Percentiles rank a stretch among this genome's conserved stretches.
Conservation (phyloP, 2,329 filamentous ascomycete genomes). For the Paecilomyces dactylethromorphus region DNA sequence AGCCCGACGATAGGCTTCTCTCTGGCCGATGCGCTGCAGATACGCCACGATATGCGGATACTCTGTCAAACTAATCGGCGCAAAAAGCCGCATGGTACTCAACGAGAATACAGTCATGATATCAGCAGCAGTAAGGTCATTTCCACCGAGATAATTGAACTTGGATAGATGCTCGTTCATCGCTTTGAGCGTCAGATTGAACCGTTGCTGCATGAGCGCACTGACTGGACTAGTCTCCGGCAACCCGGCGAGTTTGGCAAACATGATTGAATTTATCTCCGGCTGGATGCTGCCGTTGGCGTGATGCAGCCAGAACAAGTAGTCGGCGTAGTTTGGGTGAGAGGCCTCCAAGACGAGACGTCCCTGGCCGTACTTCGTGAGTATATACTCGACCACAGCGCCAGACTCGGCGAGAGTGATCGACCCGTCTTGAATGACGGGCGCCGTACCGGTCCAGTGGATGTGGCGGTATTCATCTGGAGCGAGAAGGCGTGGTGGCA, state of each 20-base stretch:
- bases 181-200: slow-evolving; percentile 34
- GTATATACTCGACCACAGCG: slow-evolving; percentile 58
- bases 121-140: slow-evolving; percentile 59
- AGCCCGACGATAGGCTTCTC: slow-evolving; percentile 43
- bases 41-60: slow-evolving; percentile 43
- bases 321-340: slow-evolving; percentile 50
- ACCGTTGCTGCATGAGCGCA: slow-evolving; percentile 24
- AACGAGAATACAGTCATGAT: slow-evolving; percentile 57
- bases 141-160: slow-evolving; percentile 53
- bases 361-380: slow-evolving; percentile 46
- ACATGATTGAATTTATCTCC: slow-evolving; percentile 32
- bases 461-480: slow-evolving; percentile 36
- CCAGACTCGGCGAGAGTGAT: slow-evolving; percentile 53
- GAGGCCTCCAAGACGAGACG: slow-evolving; percentile 41
- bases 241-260: slow-evolving; percentile 15
- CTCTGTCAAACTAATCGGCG: slow-evolving; percentile 33
- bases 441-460: slow-evolving; percentile 50
- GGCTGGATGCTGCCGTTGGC: slow-evolving; percentile 42
- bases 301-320: slow-evolving; percentile 61
- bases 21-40: slow-evolving; percentile 36
- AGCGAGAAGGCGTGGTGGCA: slow-evolving; percentile 38
- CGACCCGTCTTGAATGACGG: slow-evolving; percentile 52
- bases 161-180: slow-evolving; percentile 45
- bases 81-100: slow-evolving; percentile 55
- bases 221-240: slow-evolving; percentile 21